Evolutionary conservation across 2,329 filamentous ascomycete genomes (phyloP), one percentile per base, ranked within the genome.

Genomic region (Diaporthe australafricana): DNA sequence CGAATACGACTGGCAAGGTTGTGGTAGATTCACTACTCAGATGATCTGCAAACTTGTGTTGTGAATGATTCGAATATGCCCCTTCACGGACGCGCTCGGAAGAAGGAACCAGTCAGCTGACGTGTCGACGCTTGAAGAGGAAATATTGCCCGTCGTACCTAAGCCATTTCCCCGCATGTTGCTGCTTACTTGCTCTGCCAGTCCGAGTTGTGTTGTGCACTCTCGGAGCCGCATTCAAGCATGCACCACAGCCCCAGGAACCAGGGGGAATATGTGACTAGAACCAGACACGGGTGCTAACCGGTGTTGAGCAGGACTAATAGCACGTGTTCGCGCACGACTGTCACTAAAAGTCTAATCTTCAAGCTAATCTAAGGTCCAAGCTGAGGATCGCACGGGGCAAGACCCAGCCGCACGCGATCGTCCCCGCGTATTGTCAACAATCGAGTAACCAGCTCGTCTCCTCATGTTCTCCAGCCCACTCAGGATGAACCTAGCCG

Each of bases 1-100:
- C 60, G 30, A 65, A 63, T 63, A 63, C 60, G 60, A 63, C 27
- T 35, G 27, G 42, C 42, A 63, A 35, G 60, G 60, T 63, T 35
- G 42, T 48, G 42, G 42, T n/a, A 20, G 45, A 25, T 38, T 63
- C 14, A 45, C 42, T 63, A 63, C 42, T 63, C 60, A 63, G 20
- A 48, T 63, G 60, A 63, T 63, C 27, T 63, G 60, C 42, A 48
- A 30, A 35, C 8, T 25, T 25, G 42, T 35, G 20, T 11, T 27
- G 42, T 50, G 45, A 50, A 65, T 65, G 60, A 65, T 65, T 65
- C 60, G 12, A 50, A 50, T 65, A 8, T 32, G 14, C 25, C 45
- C 50, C 48, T 16, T 27, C 45, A 65, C 45, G 60, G 60, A 50
- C 60, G 60, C 45, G 60, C 30, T 50, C 45, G 45, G 45, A 22